Percentiles rank a stretch among this genome's conserved stretches.
These are phyloP conservation scores for Haematococcus sp. DNA, from an alignment of 139 green algal genomes.

Conservation along the genomic window DNA sequence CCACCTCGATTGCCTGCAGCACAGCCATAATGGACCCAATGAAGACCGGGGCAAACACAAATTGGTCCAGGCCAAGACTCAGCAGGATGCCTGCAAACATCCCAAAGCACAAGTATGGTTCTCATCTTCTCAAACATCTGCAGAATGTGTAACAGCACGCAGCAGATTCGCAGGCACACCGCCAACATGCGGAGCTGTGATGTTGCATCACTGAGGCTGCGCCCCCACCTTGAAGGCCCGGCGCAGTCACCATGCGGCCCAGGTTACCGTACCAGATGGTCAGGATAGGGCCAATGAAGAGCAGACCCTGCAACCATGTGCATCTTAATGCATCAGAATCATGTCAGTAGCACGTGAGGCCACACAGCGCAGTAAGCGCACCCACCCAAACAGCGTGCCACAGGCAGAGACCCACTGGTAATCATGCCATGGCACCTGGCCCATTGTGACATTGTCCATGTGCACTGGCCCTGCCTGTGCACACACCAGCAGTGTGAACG, in stretches of 20 bases:
- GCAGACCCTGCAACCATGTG: slow-evolving; percentile 42
- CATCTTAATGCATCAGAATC: too few species aligned
- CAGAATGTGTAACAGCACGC: too few species aligned
- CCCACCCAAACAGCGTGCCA: too few species aligned
- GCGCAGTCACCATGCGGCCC: slow-evolving; percentile 54
- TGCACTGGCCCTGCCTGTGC: slow-evolving; percentile 4
- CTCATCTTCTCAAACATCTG: too few species aligned
- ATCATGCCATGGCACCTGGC: too few species aligned
- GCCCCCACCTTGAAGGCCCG: slow-evolving; percentile 42
- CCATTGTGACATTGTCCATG: background rate
- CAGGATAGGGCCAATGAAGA: slow-evolving; percentile 77
- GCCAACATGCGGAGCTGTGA: background rate
- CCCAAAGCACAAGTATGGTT: too few species aligned
- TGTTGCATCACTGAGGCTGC: background rate
- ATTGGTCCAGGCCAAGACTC: slow-evolving; percentile 77
- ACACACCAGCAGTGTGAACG: slow-evolving; percentile 73
- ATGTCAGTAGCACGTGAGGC: too few species aligned
- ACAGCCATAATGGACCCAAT: slow-evolving; percentile 74
- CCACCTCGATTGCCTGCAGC: slow-evolving; percentile 47
- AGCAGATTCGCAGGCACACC: too few species aligned
- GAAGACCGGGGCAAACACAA: slow-evolving; percentile 90
- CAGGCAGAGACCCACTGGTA: too few species aligned
- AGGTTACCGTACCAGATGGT: slow-evolving; percentile 83
- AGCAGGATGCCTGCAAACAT: slow-evolving; percentile 34
- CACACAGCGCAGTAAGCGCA: too few species aligned